Percentiles rank a stretch among this genome's conserved stretches.
Conservation (phyloP, 2,329 filamentous ascomycete species). For the Claviceps spartinae region DNA sequence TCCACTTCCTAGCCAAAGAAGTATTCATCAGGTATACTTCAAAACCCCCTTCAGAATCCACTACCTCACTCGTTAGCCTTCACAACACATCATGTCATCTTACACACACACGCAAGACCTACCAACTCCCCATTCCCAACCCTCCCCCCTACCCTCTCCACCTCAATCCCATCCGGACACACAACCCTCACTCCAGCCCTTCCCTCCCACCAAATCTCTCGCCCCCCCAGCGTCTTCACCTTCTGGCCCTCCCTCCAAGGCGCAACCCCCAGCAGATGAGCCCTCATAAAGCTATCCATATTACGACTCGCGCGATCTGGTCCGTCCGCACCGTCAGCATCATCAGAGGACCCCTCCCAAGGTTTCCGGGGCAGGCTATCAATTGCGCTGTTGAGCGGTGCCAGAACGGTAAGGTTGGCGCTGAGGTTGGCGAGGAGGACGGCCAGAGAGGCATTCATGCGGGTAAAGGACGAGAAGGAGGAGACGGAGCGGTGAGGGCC, state of each 20-base stretch:
- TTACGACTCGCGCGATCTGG: constrained; percentile 66
- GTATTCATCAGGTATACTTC: constrained; percentile 24
- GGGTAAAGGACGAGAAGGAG: constrained; percentile 69
- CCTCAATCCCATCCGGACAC: constrained; percentile 67
- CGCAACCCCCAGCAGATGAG: constrained; percentile 54
- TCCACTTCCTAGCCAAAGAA: too few relatives aligned
- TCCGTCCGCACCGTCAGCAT: constrained; percentile 49
- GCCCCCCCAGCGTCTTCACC: constrained; percentile 47
- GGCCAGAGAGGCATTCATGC: constrained; percentile 58
- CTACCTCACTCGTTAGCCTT: constrained; percentile 10
- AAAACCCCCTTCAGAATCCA: constrained; percentile 53
- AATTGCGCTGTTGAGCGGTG: constrained; percentile 73
- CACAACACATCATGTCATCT: neutral
- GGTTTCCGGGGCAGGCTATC: constrained; percentile 70
- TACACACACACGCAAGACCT: constrained; percentile 15
- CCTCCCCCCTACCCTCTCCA: constrained; percentile 57
- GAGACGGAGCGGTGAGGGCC: constrained; percentile 66
- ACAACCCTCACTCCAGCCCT: constrained; percentile 55
- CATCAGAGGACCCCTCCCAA: constrained; percentile 66
- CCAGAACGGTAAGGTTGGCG: constrained; percentile 71
- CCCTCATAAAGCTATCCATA: constrained; percentile 67
- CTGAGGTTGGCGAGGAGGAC: constrained; percentile 52
- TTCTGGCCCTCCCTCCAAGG: constrained; percentile 62
- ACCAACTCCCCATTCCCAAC: constrained; percentile 79
- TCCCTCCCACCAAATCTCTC: constrained; percentile 71